phyloP scores from a whole-genome alignment of 2,329 filamentous ascomycete genomes.

The Aspergillus hiratsukae region DNA sequence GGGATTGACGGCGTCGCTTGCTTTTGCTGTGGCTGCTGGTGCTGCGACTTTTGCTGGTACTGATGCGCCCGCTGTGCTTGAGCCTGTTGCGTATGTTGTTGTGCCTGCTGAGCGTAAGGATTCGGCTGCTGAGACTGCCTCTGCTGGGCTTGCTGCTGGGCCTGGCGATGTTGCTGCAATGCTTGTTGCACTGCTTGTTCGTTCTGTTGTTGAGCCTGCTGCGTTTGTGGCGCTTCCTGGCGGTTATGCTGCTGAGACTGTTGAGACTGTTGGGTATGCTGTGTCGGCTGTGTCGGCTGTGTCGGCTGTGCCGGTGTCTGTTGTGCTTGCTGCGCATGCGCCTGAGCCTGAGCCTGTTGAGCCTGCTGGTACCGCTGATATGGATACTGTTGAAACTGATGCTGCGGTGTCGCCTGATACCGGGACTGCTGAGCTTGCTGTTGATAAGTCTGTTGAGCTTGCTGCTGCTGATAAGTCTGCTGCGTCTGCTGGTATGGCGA shows the following conservation, averaged over 20 bases:
- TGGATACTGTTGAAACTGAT: constrained; percentile 4
- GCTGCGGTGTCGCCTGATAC: constrained; percentile 13
- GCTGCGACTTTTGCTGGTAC: constrained; percentile 13
- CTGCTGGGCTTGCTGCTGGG: constrained; percentile 4
- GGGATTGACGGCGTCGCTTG: constrained; percentile 1
- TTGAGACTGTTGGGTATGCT: not conserved
- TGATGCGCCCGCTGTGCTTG: constrained; percentile 7
- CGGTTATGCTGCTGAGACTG: not conserved
- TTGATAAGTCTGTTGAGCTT: constrained; percentile 13
- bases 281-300: not conserved
- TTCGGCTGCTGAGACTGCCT: not conserved
- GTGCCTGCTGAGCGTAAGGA: not conserved
- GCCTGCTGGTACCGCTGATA: constrained; percentile 1
- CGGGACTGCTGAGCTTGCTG: constrained; percentile 14
- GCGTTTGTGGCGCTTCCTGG: constrained; percentile 1
- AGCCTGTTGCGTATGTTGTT: not conserved
- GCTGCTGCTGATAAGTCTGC: constrained; percentile 13
- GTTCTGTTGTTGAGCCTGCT: not conserved
- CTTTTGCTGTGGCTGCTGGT: constrained; percentile 4
- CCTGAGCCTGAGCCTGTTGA: constrained; percentile 2
- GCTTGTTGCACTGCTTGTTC: not conserved
- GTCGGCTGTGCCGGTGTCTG: not conserved
- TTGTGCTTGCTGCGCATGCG: constrained; percentile 4
- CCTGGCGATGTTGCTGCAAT: constrained; percentile 2
- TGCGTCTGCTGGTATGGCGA: constrained; percentile 14